Evolutionary conservation across 1,139 yeast genomes (phyloP).

Genomic region (Suhomyces bokatorum): DNA sequence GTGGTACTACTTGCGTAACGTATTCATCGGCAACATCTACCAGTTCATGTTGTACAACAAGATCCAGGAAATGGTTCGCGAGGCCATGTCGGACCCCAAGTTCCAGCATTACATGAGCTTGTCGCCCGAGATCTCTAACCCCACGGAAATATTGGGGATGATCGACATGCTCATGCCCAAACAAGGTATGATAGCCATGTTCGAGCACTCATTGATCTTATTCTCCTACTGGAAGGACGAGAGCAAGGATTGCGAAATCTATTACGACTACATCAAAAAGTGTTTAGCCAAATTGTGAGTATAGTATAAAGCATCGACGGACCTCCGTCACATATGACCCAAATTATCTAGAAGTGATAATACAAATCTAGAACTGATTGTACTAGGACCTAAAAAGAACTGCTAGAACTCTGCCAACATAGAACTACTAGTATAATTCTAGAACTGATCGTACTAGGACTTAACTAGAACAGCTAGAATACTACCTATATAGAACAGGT

Average conservation of each 20-base stretch:
- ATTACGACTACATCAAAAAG: slow-evolving; percentile 25
- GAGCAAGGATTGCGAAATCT: slow-evolving; percentile 36
- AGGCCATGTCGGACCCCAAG: slow-evolving; percentile 15
- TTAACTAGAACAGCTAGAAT: no score
- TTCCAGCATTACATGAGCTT: slow-evolving; percentile 10
- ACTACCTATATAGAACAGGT: no score
- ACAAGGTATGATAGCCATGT: slow-evolving; percentile 25
- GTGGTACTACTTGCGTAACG: slow-evolving; percentile 44
- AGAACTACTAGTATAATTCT: no score
- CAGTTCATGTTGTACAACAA: slow-evolving; percentile 40
- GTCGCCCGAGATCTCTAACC: slow-evolving; percentile 8
- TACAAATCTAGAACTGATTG: no score
- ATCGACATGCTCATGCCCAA: slow-evolving; percentile 27
- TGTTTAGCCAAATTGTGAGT: slow-evolving; percentile 20
- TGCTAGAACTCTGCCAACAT: no score
- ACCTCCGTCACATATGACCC: no score
- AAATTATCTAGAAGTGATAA: no score
- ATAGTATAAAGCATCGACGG: background rate
- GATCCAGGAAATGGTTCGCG: slow-evolving; percentile 25
- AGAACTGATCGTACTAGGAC: no score
- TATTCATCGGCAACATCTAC: slow-evolving; percentile 41
- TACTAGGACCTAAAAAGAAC: no score
- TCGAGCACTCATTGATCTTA: slow-evolving; percentile 35
- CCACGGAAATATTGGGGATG: slow-evolving; percentile 17
- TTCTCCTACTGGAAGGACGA: slow-evolving; percentile 43